Conservation (phyloP, 345 rosid genomes). For the Eucalyptus brandiana region DNA sequence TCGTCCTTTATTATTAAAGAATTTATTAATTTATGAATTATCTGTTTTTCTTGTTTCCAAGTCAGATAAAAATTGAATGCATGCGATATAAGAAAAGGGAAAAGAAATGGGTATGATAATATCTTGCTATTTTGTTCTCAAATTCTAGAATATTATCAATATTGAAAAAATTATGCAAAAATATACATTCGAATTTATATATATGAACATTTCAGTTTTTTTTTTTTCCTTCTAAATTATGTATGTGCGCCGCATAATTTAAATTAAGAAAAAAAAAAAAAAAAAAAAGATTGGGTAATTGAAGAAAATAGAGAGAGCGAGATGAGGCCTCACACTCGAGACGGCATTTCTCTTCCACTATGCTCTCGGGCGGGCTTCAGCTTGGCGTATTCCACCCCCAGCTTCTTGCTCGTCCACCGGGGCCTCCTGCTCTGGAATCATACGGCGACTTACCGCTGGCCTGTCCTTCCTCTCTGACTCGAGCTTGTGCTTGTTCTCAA, state of each 20-base stretch:
- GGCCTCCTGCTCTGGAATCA: no score
- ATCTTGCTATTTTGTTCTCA: no score
- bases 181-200: no score
- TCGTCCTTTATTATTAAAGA: neutral
- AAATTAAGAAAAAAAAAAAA: no score
- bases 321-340: constrained; percentile 52
- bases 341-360: constrained; percentile 32
- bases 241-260: neutral
- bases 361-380: constrained; percentile 27
- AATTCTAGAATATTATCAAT: neutral
- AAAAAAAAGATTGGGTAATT: neutral
- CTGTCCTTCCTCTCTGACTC: no score
- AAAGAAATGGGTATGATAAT: neutral
- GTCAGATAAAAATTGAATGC: no score
- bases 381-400: constrained; percentile 55
- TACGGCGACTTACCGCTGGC: no score
- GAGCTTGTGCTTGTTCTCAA: accelerated
- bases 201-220: no score
- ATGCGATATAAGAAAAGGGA: neutral
- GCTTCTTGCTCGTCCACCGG: constrained; percentile 55
- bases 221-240: no score
- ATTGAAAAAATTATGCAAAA: neutral
- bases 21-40: neutral
- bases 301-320: neutral
- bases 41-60: neutral